Evolutionary conservation across 83 land plant genomes (phyloP).

Genomic region (Picea abies): DNA sequence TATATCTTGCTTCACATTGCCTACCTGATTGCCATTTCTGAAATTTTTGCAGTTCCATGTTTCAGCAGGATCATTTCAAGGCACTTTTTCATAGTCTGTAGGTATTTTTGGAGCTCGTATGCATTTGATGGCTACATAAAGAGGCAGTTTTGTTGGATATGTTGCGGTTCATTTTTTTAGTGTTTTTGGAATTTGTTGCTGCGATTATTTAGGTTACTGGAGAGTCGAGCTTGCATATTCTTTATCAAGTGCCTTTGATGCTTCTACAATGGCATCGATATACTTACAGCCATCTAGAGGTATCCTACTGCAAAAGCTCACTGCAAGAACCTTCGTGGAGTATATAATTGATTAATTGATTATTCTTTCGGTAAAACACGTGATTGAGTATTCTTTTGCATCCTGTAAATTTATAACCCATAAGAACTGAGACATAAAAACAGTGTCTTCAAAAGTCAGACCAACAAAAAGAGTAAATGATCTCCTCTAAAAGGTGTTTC

Average conservation of each 20-base stretch:
- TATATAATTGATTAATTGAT: background rate
- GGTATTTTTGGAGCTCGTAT: background rate
- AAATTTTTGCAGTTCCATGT: background rate
- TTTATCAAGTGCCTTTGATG: background rate
- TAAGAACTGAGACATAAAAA: background rate
- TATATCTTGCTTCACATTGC: slow-evolving; percentile 2
- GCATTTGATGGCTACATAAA: background rate
- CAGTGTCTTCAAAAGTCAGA: background rate
- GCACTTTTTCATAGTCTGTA: background rate
- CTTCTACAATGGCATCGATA: background rate
- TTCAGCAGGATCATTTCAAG: background rate
- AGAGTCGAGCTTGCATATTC: background rate
- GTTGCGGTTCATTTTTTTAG: background rate
- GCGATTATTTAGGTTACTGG: background rate
- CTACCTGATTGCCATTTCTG: background rate
- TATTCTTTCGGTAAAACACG: background rate
- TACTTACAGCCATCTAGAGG: background rate
- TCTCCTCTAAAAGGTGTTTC: background rate
- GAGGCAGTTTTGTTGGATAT: background rate
- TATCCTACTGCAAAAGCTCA: background rate
- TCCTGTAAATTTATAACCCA: background rate
- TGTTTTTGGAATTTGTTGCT: background rate
- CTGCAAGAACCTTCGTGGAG: background rate
- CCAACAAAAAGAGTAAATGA: background rate
- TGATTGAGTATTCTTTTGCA: background rate